Conservation (phyloP, 148 eudicot genomes). For the Amaranthus hypochondriacus region DNA sequence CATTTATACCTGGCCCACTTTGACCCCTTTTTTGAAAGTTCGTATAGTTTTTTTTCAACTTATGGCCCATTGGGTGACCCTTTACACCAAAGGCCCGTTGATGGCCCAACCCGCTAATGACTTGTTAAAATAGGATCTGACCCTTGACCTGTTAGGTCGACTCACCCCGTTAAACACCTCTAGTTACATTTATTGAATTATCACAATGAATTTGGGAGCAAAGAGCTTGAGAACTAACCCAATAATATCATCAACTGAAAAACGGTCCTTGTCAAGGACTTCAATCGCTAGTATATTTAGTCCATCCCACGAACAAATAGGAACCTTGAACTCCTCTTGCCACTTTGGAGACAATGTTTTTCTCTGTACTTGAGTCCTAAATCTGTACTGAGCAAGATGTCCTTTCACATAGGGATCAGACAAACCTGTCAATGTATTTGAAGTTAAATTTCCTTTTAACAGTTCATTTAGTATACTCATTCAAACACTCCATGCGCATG, state of each 20-base stretch:
- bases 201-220: background rate
- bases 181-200: background rate
- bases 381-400: conserved; percentile 66
- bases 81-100: too few species aligned
- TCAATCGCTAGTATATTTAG: conserved; percentile 54
- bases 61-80: too few species aligned
- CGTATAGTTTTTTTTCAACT: too few species aligned
- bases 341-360: conserved; percentile 86
- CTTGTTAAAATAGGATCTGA: too few species aligned
- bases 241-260: conserved; percentile 59
- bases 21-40: too few species aligned
- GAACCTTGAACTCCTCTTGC: conserved; percentile 85
- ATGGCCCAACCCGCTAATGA: too few species aligned
- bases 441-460: conserved; percentile 12
- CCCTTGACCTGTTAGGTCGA: too few species aligned
- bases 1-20: too few species aligned
- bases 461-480: background rate
- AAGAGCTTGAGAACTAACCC: conserved; percentile 50
- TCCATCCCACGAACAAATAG: conserved; percentile 72
- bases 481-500: background rate
- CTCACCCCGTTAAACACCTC: too few species aligned
- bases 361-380: conserved; percentile 67
- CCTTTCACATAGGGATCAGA: conserved; percentile 95
- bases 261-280: conserved; percentile 80
- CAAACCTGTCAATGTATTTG: conserved; percentile 53